Percentiles rank a stretch among this genome's conserved stretches.
These are phyloP conservation scores for Magnolia changhungtana DNA, from an alignment of 164 flowering plant species.

Conservation along the genomic window DNA sequence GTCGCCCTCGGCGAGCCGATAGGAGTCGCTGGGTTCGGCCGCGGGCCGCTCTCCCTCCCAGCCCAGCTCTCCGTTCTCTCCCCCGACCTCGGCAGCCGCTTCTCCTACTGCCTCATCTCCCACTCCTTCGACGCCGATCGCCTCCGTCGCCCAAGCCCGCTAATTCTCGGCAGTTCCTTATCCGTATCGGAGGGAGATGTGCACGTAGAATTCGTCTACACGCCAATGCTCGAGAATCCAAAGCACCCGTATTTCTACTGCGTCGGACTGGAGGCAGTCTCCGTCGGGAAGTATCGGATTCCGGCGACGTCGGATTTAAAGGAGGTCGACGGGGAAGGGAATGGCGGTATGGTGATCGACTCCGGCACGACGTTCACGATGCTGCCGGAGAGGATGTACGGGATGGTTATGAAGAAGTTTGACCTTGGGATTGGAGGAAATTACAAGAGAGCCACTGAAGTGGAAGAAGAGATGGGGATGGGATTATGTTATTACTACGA, in stretches of 20 bases:
- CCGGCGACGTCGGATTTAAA: conserved; percentile 45
- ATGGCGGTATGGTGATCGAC: conserved; percentile 91
- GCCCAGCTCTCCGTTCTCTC: conserved; percentile 62
- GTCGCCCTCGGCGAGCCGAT: conserved; percentile 75
- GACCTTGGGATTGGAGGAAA: conserved; percentile 36
- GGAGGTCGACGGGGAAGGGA: conserved; percentile 47
- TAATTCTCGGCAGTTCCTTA: conserved; percentile 62
- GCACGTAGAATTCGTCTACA: conserved; percentile 40
- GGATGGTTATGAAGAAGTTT: conserved; percentile 50
- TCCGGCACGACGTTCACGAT: conserved; percentile 91
- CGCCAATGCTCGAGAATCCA: conserved; percentile 73
- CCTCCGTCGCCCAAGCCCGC: conserved; percentile 65
- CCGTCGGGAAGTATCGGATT: conserved; percentile 50
- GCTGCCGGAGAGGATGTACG: conserved; percentile 54
- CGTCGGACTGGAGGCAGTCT: conserved; percentile 66
- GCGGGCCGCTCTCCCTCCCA: conserved; percentile 73
- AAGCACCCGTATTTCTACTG: conserved; percentile 76
- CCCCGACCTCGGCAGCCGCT: conserved; percentile 66
- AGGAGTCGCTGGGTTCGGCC: conserved; percentile 96
- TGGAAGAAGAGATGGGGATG: conserved; percentile 65
- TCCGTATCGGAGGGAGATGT: conserved; percentile 8
- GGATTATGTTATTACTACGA: conserved; percentile 59
- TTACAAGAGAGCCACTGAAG: conserved; percentile 43
- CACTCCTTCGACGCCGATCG: conserved; percentile 57
- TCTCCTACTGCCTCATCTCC: conserved; percentile 83